Base-by-base conservation (phyloP, 371 early-diverging fungal species). In the Mortierella sp. region DNA sequence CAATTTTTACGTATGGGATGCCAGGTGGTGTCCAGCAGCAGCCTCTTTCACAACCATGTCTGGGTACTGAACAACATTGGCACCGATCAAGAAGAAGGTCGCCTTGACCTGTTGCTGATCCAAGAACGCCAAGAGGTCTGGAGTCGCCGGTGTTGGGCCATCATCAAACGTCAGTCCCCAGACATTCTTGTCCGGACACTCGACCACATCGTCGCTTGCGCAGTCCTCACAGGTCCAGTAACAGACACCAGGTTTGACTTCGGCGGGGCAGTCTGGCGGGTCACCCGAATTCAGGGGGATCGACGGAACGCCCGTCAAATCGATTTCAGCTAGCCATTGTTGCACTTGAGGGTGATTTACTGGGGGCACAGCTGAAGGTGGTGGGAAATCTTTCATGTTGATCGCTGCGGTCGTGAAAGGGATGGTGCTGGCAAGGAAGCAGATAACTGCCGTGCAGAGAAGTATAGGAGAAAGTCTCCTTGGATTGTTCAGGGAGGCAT, bases 51-150 rank as follows among this genome's bases (percentile, higher is more conserved):
- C 79, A 41, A 90, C 89, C 41, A 84, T 77, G 0, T 90, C 88
- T 2, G 93, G 93, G 65, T 87, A 81, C 74, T 78, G 35, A 21
- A 79, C 75, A 3, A 87, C 77, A 58, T 83, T 83, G 27, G 71
- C 74, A 14, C 94, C 95, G 76, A 93, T 89, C n/a, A 94, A 88
- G 83, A 94, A 95, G 77, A 95, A 95, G 0, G 95, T 95, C 8
- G 90, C 94, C 70, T 91, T 93, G 72, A 93, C 82, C 48, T 89
- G 78, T 46, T 88, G 74, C 29, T 83, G 72, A 18, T 90, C 89
- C 43, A 95, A 78, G 48, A 89, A 80, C 38, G 88, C 82, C 27
- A 95, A 74, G 8, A 94, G 72, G 4, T 87, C 82, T 5, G 75
- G 76, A 16, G 91, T 92, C 35, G 89, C 89, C 0, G 75, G 60